Base-by-base conservation (phyloP, 345 rosid genomes). In the Citrus hindsii region DNA sequence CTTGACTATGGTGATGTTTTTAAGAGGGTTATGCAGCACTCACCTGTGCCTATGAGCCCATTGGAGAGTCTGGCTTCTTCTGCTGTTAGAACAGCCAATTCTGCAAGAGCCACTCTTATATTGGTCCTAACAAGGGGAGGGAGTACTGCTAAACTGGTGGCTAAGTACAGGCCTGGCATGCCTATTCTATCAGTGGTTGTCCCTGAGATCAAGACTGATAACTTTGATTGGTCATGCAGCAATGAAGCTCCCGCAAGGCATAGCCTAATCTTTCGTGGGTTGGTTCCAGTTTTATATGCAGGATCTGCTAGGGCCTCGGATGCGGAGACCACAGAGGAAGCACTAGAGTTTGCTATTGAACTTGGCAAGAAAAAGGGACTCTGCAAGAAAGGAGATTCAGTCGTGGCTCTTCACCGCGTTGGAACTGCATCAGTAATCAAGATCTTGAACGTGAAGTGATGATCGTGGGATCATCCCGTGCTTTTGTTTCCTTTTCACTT, bases 1-100 rank as follows among this genome's bases (percentile, higher is more conserved):
- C 90, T 95, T 1, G 89, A 95, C 80, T 92, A 89, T 51, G 97
- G 91, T 40, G 96, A 92, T 69, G 89, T 93, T 61, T 95, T 95
- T 82, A 95, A 92, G 74, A 91, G 99, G 67, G 78, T 90, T 78
- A 93, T 92, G 98, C 79, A 81, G 62, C 91, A 90, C 85, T 90
- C 96, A 27, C 98, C 98, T 0, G 92, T 93, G 79, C 99, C 99
- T 51, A 95, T 95, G 99, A 91, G 96, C 82, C 99, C 98, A 12
- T 80, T 95, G 2, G 99, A 95, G 88, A 91, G 96, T 69, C 85
- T 95, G 40, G 97, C 99, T 21, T 90, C 98, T 25, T 92, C 96
- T 27, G 99, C 99, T 22, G 99, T 95, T 24, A 91, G 92, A 83
- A 90, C 98, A 0, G 99, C 98, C 51, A 93, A 92, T 82, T 90